phyloP scores from a whole-genome alignment of 768 basidiomycete genomes.

The Amanita pallidorosea region DNA sequence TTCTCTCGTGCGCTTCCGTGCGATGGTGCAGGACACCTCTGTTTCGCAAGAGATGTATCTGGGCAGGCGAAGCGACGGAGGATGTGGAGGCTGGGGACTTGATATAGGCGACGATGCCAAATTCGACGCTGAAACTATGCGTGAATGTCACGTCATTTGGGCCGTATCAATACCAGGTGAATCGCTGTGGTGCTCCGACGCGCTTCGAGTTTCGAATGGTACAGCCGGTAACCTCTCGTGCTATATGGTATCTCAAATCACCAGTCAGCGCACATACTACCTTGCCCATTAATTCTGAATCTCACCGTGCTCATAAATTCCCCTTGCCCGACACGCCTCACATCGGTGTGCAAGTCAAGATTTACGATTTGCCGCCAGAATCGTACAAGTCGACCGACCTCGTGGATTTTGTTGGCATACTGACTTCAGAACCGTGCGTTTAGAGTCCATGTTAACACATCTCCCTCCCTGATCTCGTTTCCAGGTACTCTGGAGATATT shows the following conservation, averaged over 20 bases:
- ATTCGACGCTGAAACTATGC: conserved; percentile 40
- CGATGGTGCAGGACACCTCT: conserved; percentile 80
- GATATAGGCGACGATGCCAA: conserved; percentile 18
- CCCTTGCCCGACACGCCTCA: conserved; percentile 44
- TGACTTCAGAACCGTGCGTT: conserved; percentile 54
- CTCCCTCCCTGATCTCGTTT: conserved; percentile 7
- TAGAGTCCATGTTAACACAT: not conserved
- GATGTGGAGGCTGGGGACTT: conserved; percentile 72
- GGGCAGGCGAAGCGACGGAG: conserved; percentile 26
- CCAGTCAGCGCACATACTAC: not conserved
- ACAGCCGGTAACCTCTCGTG: not conserved
- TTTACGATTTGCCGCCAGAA: conserved; percentile 44
- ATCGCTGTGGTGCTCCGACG: conserved; percentile 40
- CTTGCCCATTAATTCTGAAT: not conserved
- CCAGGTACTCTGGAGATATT: conserved; percentile 26
- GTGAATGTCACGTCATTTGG: conserved; percentile 60
- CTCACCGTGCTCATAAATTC: conserved; percentile 45
- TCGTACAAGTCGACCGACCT: conserved; percentile 51
- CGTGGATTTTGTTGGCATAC: conserved; percentile 63
- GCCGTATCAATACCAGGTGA: conserved; percentile 66
- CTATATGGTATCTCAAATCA: conserved; percentile 8
- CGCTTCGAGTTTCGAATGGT: conserved; percentile 3
- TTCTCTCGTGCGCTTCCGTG: conserved; percentile 61
- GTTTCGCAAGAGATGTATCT: conserved; percentile 65
- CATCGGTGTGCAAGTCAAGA: conserved; percentile 67